Base-by-base conservation (phyloP, 352 stramenopile genomes). In the Globisporangium camurandrum region DNA sequence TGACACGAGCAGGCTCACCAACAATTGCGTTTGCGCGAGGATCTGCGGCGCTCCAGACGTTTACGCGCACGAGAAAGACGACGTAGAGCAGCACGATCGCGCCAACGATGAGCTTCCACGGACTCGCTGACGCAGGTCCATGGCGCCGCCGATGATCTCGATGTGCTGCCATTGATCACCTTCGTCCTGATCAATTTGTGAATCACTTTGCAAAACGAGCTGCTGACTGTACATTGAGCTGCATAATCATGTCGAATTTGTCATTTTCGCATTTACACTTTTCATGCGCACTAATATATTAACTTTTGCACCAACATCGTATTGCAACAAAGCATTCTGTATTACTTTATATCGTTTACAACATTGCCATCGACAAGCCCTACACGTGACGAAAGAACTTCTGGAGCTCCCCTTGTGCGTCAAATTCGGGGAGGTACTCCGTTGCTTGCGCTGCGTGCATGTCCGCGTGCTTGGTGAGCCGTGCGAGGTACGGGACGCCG, bases 401-500 rank as follows among this genome's bases (percentile, higher is more conserved):
- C 41, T 56, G 12, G 31, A 61, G 47, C 31, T 51, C 23, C 33
- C 48, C 54, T 26, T 51, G 46, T 8, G 54, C 54, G 36, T 82
- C 64, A 26, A 71, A 71, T 38, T 77, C 73, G 8, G 65, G 49
- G 19, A 60, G 38, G 54, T 64, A 89, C 60, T 87, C 71, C 5
- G 57, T 54, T 51, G 78, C 14, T 10, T 61, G 54, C 33, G 78
- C 42, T 40, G 75, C 74, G 46, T 72, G 64, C 16, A 41, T 67
- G 20, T 51, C 61, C 3, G 37, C 28, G 49, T 87, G 71, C 56
- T 68, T 66, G 28, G 53, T 62, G 3, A 87, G 56, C 40, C 76
- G 75, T 22, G 59, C 75, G 39, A 89, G 49, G 55, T 71, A 86
- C n/a, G 78, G 78, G 38, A 89, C 75, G 33, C 75, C 75, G 26